Conservation (phyloP, 176 grass and related monocot species). For the Chloris gayana region DNA sequence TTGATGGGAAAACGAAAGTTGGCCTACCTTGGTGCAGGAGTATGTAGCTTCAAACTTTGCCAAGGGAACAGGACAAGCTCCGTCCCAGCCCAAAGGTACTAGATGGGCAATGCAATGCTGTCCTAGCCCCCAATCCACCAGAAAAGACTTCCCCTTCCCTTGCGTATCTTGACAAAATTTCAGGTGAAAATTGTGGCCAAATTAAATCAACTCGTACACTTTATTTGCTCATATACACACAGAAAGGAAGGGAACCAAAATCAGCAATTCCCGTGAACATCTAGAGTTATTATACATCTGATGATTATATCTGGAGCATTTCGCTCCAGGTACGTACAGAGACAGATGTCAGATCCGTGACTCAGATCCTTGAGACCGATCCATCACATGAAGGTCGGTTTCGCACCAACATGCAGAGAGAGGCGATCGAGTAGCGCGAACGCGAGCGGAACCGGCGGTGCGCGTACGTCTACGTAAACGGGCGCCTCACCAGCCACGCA, state of each 20-base stretch:
- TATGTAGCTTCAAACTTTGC: slow-evolving; percentile 45
- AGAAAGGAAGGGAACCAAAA: too few species aligned
- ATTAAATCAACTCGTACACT: too few species aligned
- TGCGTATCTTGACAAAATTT: too few species aligned
- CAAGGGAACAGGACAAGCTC: slow-evolving; percentile 36
- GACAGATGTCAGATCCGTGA: too few species aligned
- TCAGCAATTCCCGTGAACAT: too few species aligned
- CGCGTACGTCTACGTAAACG: slow-evolving; percentile 14
- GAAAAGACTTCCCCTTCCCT: not conserved
- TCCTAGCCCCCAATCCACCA: not conserved
- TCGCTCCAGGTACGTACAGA: too few species aligned
- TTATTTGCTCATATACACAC: too few species aligned
- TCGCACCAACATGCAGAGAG: slow-evolving; percentile 8
- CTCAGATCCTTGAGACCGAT: not conserved
- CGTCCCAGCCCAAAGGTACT: not conserved
- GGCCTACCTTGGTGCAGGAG: slow-evolving; percentile 39
- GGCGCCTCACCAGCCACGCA: slow-evolving; percentile 16
- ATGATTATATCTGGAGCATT: too few species aligned
- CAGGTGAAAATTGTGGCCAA: too few species aligned
- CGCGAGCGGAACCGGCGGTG: not conserved
- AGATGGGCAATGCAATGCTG: not conserved
- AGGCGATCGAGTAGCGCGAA: not conserved
- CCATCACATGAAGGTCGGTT: slow-evolving; percentile 27
- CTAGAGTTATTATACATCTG: too few species aligned
- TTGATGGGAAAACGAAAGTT: slow-evolving; percentile 35